Base-by-base conservation (phyloP, 306 rosid species). In the Alnus rubra region DNA sequence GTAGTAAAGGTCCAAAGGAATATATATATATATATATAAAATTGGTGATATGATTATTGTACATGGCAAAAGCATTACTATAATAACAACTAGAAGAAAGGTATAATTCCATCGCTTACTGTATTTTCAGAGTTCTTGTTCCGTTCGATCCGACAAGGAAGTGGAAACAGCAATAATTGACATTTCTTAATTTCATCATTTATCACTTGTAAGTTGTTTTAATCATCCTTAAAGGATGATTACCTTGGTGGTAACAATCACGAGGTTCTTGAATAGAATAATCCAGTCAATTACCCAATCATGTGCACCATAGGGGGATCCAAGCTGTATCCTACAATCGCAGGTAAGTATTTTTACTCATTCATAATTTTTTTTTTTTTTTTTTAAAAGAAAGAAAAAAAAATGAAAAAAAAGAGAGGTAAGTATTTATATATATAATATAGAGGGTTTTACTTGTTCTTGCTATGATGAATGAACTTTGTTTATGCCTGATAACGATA, bases 271-370 rank as follows among this genome's bases (percentile, higher is more conserved):
- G 80, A 31, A 30, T 37, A 28, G 4, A 47, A 54, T 33, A 68
- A 68, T 14, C n/a, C 58, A 19, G 80, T 76, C 77, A 71, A 76
- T 69, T 50, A 7, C 77, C 19, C 30, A 76, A 75, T 76, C 3
- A 70, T 76, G 35, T 53, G 11, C 39, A 30, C 30, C 67, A 37
- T 60, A 35, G 42, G 18, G 19, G n/a, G 13, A 31, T 35, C 39
- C 45, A 63, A 63, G 69, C 69, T 33, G 69, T 62, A 62, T 13
- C 69, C 42, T 31, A 62, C 18, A 15, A 62, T 13, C 12, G 39
- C 44, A 31, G 3, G 31, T 55, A 16, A 6, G 9, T 55, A 0
- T 10, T 23, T 23, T 23, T 23, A 23, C 28, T 23, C 28, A 23
- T 23, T 23, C 28, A 23, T 23, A 23, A 23, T 23, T 58, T 23